These are phyloP conservation scores for Cinchona pubescens DNA, from an alignment of 257 asterid species.

Conservation along the genomic window DNA sequence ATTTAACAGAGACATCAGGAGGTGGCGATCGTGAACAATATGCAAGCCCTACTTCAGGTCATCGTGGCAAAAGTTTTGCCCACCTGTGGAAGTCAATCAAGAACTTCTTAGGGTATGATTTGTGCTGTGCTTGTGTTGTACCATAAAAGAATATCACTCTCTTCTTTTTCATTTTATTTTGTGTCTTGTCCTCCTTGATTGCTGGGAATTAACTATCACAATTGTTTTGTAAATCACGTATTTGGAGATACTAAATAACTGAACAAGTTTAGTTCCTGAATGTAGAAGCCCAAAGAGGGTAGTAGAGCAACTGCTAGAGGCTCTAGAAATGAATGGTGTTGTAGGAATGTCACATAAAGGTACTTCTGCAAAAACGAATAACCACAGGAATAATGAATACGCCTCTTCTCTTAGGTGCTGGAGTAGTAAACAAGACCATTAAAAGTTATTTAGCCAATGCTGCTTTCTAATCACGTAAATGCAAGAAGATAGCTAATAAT, in stretches of 20 bases:
- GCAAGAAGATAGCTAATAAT: no score
- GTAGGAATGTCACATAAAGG: background rate
- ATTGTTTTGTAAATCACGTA: background rate
- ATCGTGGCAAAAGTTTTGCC: slow-evolving; percentile 27
- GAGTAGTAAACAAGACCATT: background rate
- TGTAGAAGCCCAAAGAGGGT: background rate
- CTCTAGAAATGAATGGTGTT: no score
- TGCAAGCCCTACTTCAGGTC: slow-evolving; percentile 33
- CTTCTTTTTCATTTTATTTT: background rate
- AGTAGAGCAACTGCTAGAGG: background rate
- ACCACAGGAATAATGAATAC: no score
- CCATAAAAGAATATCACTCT: background rate
- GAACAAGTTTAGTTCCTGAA: background rate
- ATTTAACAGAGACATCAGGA: slow-evolving; percentile 19
- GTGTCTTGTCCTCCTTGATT: background rate
- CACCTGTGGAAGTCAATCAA: slow-evolving; percentile 68
- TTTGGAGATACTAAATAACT: background rate
- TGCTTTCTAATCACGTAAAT: background rate
- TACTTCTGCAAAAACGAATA: background rate
- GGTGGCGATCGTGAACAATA: slow-evolving; percentile 24
- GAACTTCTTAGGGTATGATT: slow-evolving; percentile 57
- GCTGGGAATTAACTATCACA: background rate
- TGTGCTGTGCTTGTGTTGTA: background rate
- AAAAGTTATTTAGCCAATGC: background rate
- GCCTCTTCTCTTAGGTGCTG: background rate